Evolutionary conservation across 257 asterid species (phyloP), one percentile per base, ranked within the genome.

Genomic region (Nicotiana tabacum): DNA sequence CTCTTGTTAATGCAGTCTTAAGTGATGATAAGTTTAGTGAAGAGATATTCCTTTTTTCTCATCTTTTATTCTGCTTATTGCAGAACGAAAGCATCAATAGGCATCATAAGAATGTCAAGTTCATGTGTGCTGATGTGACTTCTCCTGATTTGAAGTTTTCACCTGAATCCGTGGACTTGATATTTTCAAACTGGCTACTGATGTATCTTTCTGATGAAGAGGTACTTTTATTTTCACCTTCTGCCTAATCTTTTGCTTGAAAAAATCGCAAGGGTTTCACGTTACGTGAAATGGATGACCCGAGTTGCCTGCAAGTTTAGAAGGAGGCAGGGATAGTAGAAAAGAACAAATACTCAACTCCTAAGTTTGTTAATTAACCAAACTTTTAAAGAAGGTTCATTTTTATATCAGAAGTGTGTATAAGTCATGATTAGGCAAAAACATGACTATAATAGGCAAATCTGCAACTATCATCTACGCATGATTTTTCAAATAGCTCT

Each of bases 141-240:
- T 96, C 98, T 76, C 93, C 93, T 5, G 93, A 92, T 67, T 81
- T 96, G 88, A 86, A 88, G 60, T 92, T 96, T 82, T 43, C 98
- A 4, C 93, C 90, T 78, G 98, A 89, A 80, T 93, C 98, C 46
- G 78, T 94, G 6, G 98, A 96, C 80, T 65, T 96, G 85, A 90
- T 96, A 85, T 96, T 96, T 76, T 94, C 99, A 9, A 94, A 94
- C 87, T 94, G 99, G 98, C 90, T 96, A 77, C 81, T 96, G 91
- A 96, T 96, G 98, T 94, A 96, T 85, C 99, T 96, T 88, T 93
- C 99, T 2, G 98, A 96, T 80, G 76, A 87, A 37, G 99, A 96
- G 98, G 99, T 93, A 43, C 84, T n/a, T 39, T 18, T 85, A 35
- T 29, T 48, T 48, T 74, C 51, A 74, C 6, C 43, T 27, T 48